Base-by-base conservation (phyloP, 192 early-diverging fungal species). In the Thamnidium elegans region DNA sequence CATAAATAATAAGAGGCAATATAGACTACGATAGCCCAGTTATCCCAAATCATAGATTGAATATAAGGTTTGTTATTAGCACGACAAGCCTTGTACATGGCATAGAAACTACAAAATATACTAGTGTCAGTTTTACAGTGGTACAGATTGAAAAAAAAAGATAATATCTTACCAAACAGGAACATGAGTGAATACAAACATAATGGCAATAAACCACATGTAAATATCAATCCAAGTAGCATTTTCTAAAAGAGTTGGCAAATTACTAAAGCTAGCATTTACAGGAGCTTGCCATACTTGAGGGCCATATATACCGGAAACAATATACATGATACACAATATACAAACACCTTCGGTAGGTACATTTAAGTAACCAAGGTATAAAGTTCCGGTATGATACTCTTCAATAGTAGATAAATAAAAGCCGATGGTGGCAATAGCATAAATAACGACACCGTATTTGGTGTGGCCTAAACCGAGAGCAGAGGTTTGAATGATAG, bases 351-450 rank as follows among this genome's bases (percentile, higher is more conserved):
- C 94, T 70, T 96, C 94, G n/a, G 93, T 88, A 34, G 94, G 93
- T 3, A 89, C 94, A 65, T 84, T 90, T 70, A 90, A 82, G 62
- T 89, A 88, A 11, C 89, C 84, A 54, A 96, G 75, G 68, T 91
- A 94, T 32, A 96, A 79, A 3, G 86, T 81, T 17, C 90, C 90
- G 4, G 94, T 96, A 66, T 94, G 90, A 76, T 94, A 94, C 72
- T 94, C 92, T 78, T 96, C 94, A 84, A 89, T 91, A 46, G 94
- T 94, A 52, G 89, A 87, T 63, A 94, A 78, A 74, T 93, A 96
- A 70, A 96, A 96, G 6, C 72, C 72, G 43, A 59, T 17, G 11
- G 55, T 68, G 21, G 66, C 72, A 55, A 74, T 50, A 14, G 32
- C 58, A 65, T 66, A 69, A 13, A 74, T 54, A 26, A 65, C 8